phyloP scores from a whole-genome alignment of 1,284 basidiomycete genomes.

The Pholiota adiposa region DNA sequence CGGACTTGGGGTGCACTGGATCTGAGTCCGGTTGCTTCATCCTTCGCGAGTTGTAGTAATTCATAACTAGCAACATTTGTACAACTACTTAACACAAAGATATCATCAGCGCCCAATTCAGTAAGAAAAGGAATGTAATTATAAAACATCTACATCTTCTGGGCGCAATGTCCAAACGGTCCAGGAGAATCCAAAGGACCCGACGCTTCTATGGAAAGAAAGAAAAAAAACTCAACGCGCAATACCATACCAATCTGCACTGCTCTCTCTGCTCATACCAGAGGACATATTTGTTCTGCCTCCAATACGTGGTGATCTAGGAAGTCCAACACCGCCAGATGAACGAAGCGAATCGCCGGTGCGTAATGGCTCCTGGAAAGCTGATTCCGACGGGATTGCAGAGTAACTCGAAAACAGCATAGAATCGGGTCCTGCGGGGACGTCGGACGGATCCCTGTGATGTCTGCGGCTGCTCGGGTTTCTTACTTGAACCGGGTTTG shows the following conservation, averaged over 20 bases:
- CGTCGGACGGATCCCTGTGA: constrained; percentile 34
- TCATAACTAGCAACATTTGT: not conserved
- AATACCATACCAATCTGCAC: constrained; percentile 31
- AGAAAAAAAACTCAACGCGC: constrained; percentile 16
- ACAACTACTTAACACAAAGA: not conserved
- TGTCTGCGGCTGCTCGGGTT: constrained; percentile 26
- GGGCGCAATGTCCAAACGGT: not conserved
- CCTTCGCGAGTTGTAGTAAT: too few relatives aligned
- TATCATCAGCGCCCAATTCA: too few relatives aligned
- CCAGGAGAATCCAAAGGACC: not conserved
- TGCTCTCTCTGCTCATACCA: constrained; percentile 18
- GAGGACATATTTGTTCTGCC: constrained; percentile 8
- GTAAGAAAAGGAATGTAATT: too few relatives aligned
- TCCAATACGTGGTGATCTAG: constrained; percentile 14
- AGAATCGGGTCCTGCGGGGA: constrained; percentile 31
- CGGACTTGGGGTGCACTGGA: too few relatives aligned
- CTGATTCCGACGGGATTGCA: constrained; percentile 16
- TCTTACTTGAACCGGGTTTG: constrained; percentile 18
- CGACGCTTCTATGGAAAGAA: too few relatives aligned
- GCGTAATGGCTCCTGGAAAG: constrained; percentile 16
- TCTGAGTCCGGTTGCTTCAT: too few relatives aligned
- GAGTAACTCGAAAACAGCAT: constrained; percentile 31
- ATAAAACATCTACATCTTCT: too few relatives aligned
- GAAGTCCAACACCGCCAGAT: constrained; percentile 4
- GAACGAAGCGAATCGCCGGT: constrained; percentile 8